Conservation (phyloP, 805 yeast species). For the Phaffomyces thermotolerans region DNA sequence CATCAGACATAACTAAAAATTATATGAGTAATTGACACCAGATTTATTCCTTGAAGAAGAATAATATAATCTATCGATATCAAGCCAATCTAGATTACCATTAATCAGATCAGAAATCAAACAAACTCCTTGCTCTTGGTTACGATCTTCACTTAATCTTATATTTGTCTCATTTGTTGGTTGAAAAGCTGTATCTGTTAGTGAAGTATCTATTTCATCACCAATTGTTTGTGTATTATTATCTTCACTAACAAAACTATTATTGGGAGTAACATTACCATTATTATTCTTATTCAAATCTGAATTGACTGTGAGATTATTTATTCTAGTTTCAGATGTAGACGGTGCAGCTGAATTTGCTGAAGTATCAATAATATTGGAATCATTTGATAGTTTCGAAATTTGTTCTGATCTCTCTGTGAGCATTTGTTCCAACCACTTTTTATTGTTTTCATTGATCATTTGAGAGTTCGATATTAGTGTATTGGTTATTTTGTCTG, state of each 20-base stretch:
- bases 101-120: not conserved
- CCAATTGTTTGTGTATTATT: too few species aligned
- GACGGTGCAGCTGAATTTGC: not conserved
- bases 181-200: too few species aligned
- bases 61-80: not conserved
- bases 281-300: too few species aligned
- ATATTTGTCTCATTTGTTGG: too few species aligned
- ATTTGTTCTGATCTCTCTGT: not conserved
- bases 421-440: constrained; percentile 20
- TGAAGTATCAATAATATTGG: not conserved
- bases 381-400: not conserved
- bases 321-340: not conserved
- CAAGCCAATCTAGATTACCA: not conserved
- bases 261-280: too few species aligned
- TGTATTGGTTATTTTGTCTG: not conserved
- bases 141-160: too few species aligned
- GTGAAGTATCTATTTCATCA: too few species aligned
- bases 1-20: too few species aligned
- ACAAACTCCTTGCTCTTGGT: too few species aligned
- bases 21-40: not conserved
- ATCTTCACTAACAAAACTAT: too few species aligned
- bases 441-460: constrained; percentile 14
- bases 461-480: constrained; percentile 2
- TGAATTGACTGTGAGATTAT: too few species aligned
- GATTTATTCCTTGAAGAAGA: not conserved